Conservation (phyloP, 139 green algal genomes). For the Protoeuglena noctilucae region DNA sequence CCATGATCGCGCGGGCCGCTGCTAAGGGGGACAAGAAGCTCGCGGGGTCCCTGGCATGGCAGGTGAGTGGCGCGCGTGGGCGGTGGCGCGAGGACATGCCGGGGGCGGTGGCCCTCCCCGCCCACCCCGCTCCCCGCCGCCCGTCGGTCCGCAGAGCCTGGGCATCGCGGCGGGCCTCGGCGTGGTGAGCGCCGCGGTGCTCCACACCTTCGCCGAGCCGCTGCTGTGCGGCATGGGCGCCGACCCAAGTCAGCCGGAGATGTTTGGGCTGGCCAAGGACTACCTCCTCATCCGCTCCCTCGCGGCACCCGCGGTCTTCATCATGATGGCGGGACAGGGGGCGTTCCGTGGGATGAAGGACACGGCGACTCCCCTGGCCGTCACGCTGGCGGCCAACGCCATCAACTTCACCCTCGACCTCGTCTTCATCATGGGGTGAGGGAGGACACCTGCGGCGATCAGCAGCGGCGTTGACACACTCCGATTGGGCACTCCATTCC, state of each 20-base stretch:
- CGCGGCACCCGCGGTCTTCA: conserved; percentile 40
- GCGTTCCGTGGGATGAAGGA: conserved; percentile 52
- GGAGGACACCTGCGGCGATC: no score
- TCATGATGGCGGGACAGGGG: conserved; percentile 43
- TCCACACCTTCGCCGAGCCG: conserved; percentile 12
- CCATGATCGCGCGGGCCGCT: conserved; percentile 34
- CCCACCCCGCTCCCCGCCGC: neutral
- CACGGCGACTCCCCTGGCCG: conserved; percentile 45
- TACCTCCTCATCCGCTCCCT: conserved; percentile 28
- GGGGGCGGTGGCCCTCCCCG: neutral
- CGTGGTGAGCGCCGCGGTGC: conserved; percentile 8
- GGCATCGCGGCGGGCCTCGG: conserved; percentile 17
- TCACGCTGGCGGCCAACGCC: conserved; percentile 37
- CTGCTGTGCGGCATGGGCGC: conserved; percentile 37
- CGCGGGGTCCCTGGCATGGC: neutral
- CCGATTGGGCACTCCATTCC: no score
- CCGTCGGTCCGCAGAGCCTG: conserved; percentile 20
- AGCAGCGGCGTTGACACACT: no score
- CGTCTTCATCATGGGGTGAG: conserved; percentile 22
- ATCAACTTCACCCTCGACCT: conserved; percentile 44
- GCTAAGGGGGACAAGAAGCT: conserved; percentile 17
- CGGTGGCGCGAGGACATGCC: neutral
- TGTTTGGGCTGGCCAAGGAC: conserved; percentile 21
- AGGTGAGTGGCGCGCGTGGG: neutral
- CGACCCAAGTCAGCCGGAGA: conserved; percentile 10